These are phyloP conservation scores for Crucihimalaya himalaica DNA, from an alignment of 345 rosid genomes.

Conservation along the genomic window DNA sequence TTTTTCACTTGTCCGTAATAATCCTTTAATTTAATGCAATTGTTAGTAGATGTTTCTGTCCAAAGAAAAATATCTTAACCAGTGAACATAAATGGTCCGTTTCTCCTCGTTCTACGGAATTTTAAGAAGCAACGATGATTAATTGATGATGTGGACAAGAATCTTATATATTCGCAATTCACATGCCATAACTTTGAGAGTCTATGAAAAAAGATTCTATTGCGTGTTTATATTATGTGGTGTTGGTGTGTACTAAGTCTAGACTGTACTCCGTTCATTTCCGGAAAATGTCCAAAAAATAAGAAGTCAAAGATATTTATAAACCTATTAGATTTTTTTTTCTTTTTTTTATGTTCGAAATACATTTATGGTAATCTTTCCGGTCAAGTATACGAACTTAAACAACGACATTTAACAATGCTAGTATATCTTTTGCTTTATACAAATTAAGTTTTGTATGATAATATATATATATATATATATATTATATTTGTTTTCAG, in stretches of 20 bases:
- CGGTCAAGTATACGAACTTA: background rate
- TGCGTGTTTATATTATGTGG: background rate
- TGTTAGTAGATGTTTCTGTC: background rate
- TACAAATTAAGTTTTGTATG: background rate
- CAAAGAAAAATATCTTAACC: background rate
- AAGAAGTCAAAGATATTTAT: background rate
- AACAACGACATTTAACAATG: background rate
- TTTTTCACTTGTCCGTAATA: background rate
- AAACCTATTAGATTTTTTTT: background rate
- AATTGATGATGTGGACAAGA: constrained; percentile 21
- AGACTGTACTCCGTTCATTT: background rate
- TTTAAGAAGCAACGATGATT: constrained; percentile 15
- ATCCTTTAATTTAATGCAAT: background rate
- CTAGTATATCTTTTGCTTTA: too few species aligned
- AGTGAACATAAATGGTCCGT: background rate
- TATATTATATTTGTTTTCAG: background rate
- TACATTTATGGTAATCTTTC: background rate
- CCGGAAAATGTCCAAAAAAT: background rate
- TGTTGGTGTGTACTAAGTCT: background rate
- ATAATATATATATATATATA: too few species aligned
- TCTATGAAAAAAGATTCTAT: background rate
- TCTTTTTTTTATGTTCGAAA: background rate
- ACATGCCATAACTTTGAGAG: constrained; percentile 13
- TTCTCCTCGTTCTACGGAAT: constrained; percentile 11
- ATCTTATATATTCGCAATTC: constrained; percentile 19